Evolutionary conservation across 371 early-diverging fungal genomes (phyloP).

Genomic region (Apophysomyces sp.): DNA sequence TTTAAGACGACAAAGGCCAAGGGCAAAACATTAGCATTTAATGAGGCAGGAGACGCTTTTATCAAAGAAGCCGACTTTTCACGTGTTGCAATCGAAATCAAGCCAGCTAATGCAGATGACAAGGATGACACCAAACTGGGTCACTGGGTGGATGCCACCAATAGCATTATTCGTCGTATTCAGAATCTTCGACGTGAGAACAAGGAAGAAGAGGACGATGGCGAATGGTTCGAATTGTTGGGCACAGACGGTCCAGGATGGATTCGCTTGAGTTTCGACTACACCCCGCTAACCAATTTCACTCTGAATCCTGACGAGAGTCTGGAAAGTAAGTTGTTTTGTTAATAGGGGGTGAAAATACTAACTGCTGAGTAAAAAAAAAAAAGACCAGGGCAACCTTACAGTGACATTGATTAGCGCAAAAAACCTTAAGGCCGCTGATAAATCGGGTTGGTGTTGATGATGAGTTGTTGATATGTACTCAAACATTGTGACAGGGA

Average conservation of each 20-base stretch:
- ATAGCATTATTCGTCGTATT: constrained; percentile 33
- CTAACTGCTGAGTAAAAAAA: no score
- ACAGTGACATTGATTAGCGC: constrained; percentile 48
- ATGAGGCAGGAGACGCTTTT: constrained; percentile 53
- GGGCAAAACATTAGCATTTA: constrained; percentile 31
- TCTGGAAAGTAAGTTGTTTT: constrained; percentile 51
- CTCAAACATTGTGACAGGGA: constrained; percentile 28
- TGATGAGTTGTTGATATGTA: neutral
- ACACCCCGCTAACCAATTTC: constrained; percentile 46
- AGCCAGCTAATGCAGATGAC: constrained; percentile 30
- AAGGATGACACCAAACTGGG: constrained; percentile 36
- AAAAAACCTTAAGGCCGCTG: constrained; percentile 52
- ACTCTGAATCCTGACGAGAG: constrained; percentile 58
- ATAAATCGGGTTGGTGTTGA: constrained; percentile 29
- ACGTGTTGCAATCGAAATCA: constrained; percentile 54
- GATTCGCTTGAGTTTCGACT: constrained; percentile 54
- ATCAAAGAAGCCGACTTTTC: constrained; percentile 65
- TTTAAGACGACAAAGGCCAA: constrained; percentile 40
- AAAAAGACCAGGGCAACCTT: constrained; percentile 53
- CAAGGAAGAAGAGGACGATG: constrained; percentile 20
- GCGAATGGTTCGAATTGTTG: constrained; percentile 39
- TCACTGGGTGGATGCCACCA: constrained; percentile 36
- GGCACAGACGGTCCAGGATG: constrained; percentile 38
- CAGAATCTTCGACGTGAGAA: constrained; percentile 21
- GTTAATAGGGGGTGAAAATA: no score